These are phyloP conservation scores for Dipteronia dyeriana DNA, from an alignment of 345 rosid genomes.

Conservation along the genomic window DNA sequence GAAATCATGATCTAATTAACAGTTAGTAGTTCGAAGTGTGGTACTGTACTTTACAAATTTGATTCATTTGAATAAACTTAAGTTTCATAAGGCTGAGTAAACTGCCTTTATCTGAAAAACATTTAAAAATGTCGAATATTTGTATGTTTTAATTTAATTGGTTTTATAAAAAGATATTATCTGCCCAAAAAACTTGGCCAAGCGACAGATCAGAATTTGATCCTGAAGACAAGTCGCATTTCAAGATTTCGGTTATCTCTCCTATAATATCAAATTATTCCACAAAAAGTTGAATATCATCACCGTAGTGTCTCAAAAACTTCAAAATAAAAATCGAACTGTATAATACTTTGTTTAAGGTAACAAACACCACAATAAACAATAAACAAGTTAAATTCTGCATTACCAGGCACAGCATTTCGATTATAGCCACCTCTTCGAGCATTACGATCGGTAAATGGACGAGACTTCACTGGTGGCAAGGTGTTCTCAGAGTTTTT, in stretches of 20 bases:
- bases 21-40: too few relatives aligned
- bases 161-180: too few relatives aligned
- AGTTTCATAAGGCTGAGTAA: too few relatives aligned
- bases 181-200: too few relatives aligned
- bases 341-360: background rate
- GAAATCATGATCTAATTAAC: too few relatives aligned
- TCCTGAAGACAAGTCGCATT: too few relatives aligned
- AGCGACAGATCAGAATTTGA: too few relatives aligned
- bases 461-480: conserved; percentile 33
- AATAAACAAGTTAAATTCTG: conserved; percentile 11
- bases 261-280: background rate
- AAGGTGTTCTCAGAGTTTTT: conserved; percentile 30
- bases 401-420: conserved; percentile 39
- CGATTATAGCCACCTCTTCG: conserved; percentile 53
- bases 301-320: background rate
- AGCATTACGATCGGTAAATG: conserved; percentile 40
- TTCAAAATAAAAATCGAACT: background rate
- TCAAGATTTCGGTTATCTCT: background rate
- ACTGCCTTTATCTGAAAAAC: too few relatives aligned
- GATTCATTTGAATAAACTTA: too few relatives aligned
- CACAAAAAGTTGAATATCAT: background rate
- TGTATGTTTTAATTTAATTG: too few relatives aligned
- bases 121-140: too few relatives aligned
- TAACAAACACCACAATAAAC: background rate
- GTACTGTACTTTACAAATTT: too few relatives aligned